Evolutionary conservation across 768 basidiomycete species (phyloP).

Genomic region (Nidularia sp.): DNA sequence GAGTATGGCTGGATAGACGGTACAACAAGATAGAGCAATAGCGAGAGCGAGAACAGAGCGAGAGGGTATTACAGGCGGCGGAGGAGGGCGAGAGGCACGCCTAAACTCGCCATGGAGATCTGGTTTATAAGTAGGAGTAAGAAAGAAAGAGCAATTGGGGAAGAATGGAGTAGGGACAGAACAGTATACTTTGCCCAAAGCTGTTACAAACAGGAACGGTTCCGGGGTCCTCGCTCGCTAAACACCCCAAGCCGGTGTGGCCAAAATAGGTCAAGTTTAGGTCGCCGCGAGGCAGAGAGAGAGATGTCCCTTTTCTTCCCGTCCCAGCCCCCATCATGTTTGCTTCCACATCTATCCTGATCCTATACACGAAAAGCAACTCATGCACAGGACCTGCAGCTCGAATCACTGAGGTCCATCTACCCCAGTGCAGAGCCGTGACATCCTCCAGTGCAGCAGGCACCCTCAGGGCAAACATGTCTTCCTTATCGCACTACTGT

Average conservation of each 20-base stretch:
- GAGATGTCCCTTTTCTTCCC: too few relatives aligned
- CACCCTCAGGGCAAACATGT: not conserved
- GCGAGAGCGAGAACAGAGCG: slow-evolving; percentile 5
- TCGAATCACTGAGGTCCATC: too few relatives aligned
- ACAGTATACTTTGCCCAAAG: slow-evolving; percentile 5
- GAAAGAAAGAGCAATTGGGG: slow-evolving; percentile 15
- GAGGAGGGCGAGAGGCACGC: slow-evolving; percentile 11
- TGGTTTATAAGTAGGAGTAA: slow-evolving; percentile 27
- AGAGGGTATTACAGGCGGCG: not conserved
- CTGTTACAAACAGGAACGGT: slow-evolving; percentile 6
- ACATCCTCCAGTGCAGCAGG: not conserved
- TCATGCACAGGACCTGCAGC: too few relatives aligned
- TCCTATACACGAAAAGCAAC: too few relatives aligned
- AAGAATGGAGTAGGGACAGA: slow-evolving; percentile 6
- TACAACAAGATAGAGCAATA: too few relatives aligned
- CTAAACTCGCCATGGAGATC: slow-evolving; percentile 20
- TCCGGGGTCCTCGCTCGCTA: slow-evolving; percentile 15
- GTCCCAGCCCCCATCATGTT: not conserved
- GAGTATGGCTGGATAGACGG: too few relatives aligned
- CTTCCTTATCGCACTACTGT: too few relatives aligned
- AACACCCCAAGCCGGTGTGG: slow-evolving; percentile 4
- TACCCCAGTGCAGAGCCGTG: too few relatives aligned
- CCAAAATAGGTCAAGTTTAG: not conserved
- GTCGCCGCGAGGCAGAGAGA: too few relatives aligned
- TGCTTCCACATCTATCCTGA: too few relatives aligned